Percentiles rank a stretch among this genome's conserved stretches.
Conservation (phyloP, 2,329 filamentous ascomycete species). For the Fusarium acutatum region DNA sequence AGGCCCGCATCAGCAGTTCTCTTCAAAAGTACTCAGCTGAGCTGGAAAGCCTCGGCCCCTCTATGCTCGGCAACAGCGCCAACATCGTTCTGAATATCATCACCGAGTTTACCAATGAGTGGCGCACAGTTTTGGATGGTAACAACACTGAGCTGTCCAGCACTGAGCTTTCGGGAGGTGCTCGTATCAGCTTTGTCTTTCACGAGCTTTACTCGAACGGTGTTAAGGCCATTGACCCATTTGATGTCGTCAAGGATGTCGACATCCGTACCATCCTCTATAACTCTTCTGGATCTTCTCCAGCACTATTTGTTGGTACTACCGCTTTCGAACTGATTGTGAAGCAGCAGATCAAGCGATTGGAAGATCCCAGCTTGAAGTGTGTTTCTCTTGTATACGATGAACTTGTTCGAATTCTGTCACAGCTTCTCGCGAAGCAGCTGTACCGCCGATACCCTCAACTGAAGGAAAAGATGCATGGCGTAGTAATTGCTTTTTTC, state of each 20-base stretch:
- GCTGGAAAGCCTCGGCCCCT: constrained; percentile 85
- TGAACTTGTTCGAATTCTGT: constrained; percentile 93
- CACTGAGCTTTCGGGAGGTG: constrained; percentile 92
- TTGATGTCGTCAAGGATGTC: constrained; percentile 95
- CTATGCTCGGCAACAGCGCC: constrained; percentile 92
- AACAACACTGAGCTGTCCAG: constrained; percentile 97
- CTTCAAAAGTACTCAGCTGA: constrained; percentile 91
- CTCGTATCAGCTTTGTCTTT: constrained; percentile 98
- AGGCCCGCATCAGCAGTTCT: constrained; percentile 92
- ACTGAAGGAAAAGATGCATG: constrained; percentile 96
- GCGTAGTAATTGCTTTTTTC: constrained; percentile 92
- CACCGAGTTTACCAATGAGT: constrained; percentile 98
- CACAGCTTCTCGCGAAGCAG: constrained; percentile 86
- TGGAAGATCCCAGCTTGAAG: constrained; percentile 96
- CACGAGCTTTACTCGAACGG: constrained; percentile 98
- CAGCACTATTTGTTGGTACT: constrained; percentile 95
- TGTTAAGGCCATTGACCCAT: constrained; percentile 96
- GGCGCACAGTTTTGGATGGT: constrained; percentile 93
- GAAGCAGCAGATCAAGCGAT: constrained; percentile 96
- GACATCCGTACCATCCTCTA: constrained; percentile 97
- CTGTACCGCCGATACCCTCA: constrained; percentile 92
- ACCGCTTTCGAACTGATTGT: constrained; percentile 99
- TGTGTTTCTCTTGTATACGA: constrained; percentile 98
- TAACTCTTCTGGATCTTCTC: constrained; percentile 98
- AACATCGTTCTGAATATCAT: constrained; percentile 99